These are phyloP conservation scores for Solanum clarkiae DNA, from an alignment of 257 asterid species.

Conservation along the genomic window DNA sequence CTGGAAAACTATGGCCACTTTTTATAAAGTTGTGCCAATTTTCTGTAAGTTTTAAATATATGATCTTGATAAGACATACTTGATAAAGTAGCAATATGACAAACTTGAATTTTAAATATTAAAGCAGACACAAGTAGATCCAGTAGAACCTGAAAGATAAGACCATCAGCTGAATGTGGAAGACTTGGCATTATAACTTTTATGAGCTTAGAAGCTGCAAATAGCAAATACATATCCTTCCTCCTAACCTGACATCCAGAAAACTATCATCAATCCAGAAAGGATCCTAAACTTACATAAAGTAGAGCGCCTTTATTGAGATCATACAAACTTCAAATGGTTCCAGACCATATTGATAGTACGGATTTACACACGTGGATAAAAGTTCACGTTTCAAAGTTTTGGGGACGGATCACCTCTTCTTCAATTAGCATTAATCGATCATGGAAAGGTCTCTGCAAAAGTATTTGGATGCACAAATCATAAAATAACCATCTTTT, in stretches of 20 bases:
- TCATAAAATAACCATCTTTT: background rate
- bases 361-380: background rate
- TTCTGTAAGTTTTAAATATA: background rate
- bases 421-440: background rate
- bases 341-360: constrained; percentile 4
- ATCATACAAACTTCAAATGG: constrained; percentile 2
- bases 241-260: background rate
- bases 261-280: background rate
- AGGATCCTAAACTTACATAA: background rate
- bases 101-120: background rate
- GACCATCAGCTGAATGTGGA: constrained; percentile 4
- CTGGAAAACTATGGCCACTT: background rate
- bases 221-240: constrained; percentile 3
- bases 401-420: constrained; percentile 7
- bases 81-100: background rate
- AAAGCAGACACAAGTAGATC: background rate
- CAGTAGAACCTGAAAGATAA: background rate
- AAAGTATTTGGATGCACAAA: background rate
- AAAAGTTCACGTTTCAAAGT: background rate
- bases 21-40: background rate
- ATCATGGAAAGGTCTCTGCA: constrained; percentile 2
- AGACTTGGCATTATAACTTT: background rate
- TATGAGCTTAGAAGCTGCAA: constrained; percentile 3
- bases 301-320: background rate
- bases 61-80: background rate